phyloP scores from a whole-genome alignment of 371 early-diverging fungal genomes.

The Rhizopus delemar region DNA sequence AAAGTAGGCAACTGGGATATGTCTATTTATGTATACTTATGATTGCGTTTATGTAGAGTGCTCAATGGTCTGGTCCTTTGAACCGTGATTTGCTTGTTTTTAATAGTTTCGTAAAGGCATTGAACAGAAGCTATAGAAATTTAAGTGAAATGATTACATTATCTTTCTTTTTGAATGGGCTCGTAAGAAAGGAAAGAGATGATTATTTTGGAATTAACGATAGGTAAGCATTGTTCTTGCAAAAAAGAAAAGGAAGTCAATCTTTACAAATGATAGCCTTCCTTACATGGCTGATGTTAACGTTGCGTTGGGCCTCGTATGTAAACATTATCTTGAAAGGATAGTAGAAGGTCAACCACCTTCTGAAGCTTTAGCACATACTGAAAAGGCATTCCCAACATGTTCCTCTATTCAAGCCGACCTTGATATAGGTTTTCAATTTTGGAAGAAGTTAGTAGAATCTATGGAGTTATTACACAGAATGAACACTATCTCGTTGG shows the following conservation, averaged over 20 bases:
- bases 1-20: slow-evolving; percentile 30
- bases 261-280: slow-evolving; percentile 30
- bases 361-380: slow-evolving; percentile 26
- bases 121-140: slow-evolving; percentile 64
- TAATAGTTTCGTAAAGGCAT: slow-evolving; percentile 65
- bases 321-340: slow-evolving; percentile 50
- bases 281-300: slow-evolving; percentile 57
- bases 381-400: slow-evolving; percentile 47
- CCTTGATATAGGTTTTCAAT: slow-evolving; percentile 48
- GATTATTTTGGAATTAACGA: slow-evolving; percentile 26
- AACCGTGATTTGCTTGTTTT: slow-evolving; percentile 76
- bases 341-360: slow-evolving; percentile 25
- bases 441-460: slow-evolving; percentile 52
- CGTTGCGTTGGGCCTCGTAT: slow-evolving; percentile 56
- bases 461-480: slow-evolving; percentile 37
- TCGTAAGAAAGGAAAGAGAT: slow-evolving; percentile 51
- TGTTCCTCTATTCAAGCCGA: slow-evolving; percentile 45
- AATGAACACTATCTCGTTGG: slow-evolving; percentile 21
- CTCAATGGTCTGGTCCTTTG: slow-evolving; percentile 65
- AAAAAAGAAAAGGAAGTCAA: slow-evolving; percentile 4
- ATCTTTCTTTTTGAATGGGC: slow-evolving; percentile 55
- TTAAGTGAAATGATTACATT: slow-evolving; percentile 62
- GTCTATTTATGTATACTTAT: slow-evolving; percentile 1
- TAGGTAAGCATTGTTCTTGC: not conserved
- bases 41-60: slow-evolving; percentile 31